Conservation (phyloP, 2,329 filamentous ascomycete genomes). For the Xylaria sp. region DNA sequence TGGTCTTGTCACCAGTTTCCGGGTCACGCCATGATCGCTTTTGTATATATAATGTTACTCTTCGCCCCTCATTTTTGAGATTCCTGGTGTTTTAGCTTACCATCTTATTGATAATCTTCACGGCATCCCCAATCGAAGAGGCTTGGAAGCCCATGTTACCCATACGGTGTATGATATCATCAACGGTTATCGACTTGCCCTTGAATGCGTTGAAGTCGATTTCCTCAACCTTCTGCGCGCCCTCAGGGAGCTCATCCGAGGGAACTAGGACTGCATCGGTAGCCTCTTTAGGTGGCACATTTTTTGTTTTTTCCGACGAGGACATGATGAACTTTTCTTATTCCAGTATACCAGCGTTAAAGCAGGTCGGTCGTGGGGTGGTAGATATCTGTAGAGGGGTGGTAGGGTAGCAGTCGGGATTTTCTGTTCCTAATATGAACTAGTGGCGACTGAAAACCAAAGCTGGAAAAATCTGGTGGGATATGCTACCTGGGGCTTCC, state of each 20-base stretch:
- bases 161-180: conserved; percentile 86
- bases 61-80: conserved; percentile 33
- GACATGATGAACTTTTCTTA: conserved; percentile 41
- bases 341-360: background rate
- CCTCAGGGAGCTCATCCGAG: conserved; percentile 83
- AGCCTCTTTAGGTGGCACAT: conserved; percentile 68
- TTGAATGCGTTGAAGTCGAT: conserved; percentile 90
- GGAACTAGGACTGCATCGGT: conserved; percentile 86
- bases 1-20: conserved; percentile 81
- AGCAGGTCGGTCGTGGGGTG: background rate
- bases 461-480: background rate
- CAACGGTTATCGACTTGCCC: conserved; percentile 80
- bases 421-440: background rate
- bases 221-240: conserved; percentile 84
- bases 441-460: background rate
- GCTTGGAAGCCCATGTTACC: conserved; percentile 87
- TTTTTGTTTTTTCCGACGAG: conserved; percentile 41
- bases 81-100: conserved; percentile 60
- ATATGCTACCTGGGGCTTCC: background rate
- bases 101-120: conserved; percentile 96
- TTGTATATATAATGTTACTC: conserved; percentile 43
- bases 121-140: conserved; percentile 78
- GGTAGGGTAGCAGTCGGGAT: background rate
- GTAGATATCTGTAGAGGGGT: background rate
- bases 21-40: conserved; percentile 82